Conservation (phyloP, 805 yeast genomes). For the Sugiyamaella marilandica region DNA sequence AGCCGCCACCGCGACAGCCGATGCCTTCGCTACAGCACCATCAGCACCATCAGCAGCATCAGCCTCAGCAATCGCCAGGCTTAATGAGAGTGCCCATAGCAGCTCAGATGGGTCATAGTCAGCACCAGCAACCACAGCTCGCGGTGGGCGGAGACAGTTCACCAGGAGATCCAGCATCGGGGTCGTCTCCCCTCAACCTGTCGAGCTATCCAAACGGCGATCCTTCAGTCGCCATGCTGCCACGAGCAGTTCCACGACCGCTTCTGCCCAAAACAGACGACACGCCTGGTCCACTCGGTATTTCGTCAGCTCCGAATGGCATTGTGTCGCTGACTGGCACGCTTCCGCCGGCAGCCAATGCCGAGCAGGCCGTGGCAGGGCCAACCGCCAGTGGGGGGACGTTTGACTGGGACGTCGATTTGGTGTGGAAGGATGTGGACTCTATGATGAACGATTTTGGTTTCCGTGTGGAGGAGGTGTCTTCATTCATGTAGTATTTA, state of each 20-base stretch:
- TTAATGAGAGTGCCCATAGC: too few species aligned
- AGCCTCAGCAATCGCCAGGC: not conserved
- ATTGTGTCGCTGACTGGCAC: not conserved
- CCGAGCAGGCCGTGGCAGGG: not conserved
- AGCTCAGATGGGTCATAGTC: too few species aligned
- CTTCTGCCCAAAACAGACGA: not conserved
- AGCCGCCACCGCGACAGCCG: not conserved
- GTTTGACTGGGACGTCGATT: slow-evolving; percentile 44
- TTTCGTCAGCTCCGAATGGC: not conserved
- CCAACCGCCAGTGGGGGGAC: not conserved
- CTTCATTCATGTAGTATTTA: slow-evolving; percentile 8
- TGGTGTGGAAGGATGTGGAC: slow-evolving; percentile 77
- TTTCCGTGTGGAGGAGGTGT: slow-evolving; percentile 52
- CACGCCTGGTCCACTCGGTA: not conserved
- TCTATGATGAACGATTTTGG: slow-evolving; percentile 90
- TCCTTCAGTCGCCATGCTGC: not conserved
- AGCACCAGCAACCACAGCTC: not conserved
- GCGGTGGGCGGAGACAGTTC: not conserved
- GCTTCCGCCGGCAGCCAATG: not conserved
- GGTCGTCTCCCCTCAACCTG: not conserved
- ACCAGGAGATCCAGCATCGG: not conserved
- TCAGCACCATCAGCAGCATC: not conserved
- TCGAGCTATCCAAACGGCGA: not conserved
- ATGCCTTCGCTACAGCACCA: not conserved
- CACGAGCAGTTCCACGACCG: not conserved